A percentile compares a stretch with the other conserved stretches of the same genome.
Evolutionary conservation across 768 basidiomycete species (phyloP).

Genomic region (Calvatia gigantea): DNA sequence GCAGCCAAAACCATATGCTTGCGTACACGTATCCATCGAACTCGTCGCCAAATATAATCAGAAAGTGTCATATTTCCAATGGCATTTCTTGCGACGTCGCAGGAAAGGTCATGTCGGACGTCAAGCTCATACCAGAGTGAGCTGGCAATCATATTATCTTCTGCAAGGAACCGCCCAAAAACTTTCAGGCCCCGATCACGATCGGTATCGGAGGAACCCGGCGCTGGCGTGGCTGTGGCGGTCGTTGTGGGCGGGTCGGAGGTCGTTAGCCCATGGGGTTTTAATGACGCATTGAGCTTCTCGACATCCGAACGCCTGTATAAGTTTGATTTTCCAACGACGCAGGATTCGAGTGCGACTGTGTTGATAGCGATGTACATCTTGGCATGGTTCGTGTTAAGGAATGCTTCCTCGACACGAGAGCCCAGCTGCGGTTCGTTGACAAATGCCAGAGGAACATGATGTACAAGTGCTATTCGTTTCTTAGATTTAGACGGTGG

Average conservation of each 20-base stretch:
- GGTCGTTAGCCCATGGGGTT: too few relatives aligned
- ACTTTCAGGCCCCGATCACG: conserved; percentile 56
- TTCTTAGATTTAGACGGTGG: conserved; percentile 33
- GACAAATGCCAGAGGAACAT: conserved; percentile 86
- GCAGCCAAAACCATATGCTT: conserved; percentile 90
- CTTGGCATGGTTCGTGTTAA: conserved; percentile 97
- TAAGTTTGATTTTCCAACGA: conserved; percentile 94
- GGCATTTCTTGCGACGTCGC: conserved; percentile 85
- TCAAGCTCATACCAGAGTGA: conserved; percentile 93
- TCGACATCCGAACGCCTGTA: conserved; percentile 90
- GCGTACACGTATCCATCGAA: conserved; percentile 95
- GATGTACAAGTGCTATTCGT: conserved; percentile 86
- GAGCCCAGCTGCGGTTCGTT: conserved; percentile 73
- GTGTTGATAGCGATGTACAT: conserved; percentile 97
- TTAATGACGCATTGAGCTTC: conserved; percentile 63
- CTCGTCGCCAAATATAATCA: conserved; percentile 85
- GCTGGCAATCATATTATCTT: conserved; percentile 96
- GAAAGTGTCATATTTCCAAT: conserved; percentile 83
- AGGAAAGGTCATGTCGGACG: conserved; percentile 84
- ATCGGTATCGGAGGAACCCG: neutral
- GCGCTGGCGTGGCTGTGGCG: neutral
- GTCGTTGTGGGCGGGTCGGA: conserved; percentile 18
- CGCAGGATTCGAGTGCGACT: conserved; percentile 87
- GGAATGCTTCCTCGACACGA: conserved; percentile 85
- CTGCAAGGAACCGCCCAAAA: conserved; percentile 88